phyloP scores from a whole-genome alignment of 2,329 filamentous ascomycete genomes.

The Fusarium piperis region DNA sequence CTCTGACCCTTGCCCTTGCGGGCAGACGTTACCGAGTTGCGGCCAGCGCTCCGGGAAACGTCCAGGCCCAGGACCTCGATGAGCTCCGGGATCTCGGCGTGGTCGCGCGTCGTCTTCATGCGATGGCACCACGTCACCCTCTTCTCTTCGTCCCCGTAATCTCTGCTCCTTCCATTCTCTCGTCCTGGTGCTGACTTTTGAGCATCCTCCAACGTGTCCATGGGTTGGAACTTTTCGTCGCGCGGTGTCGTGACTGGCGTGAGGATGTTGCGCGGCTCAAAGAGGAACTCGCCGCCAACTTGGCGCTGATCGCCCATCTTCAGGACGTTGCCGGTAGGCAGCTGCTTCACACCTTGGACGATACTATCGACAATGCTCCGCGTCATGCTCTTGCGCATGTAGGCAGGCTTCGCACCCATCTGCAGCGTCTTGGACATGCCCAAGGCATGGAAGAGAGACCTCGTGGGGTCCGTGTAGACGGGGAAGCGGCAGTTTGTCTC shows the following conservation, averaged over 20 bases:
- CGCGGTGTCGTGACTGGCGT: conserved; percentile 58
- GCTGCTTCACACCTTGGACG: conserved; percentile 67
- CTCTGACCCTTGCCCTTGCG: conserved; percentile 65
- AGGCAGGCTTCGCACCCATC: conserved; percentile 69
- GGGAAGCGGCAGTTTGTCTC: conserved; percentile 74
- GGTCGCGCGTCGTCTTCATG: conserved; percentile 82
- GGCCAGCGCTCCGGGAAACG: conserved; percentile 31
- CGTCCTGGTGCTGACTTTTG: background rate
- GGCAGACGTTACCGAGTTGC: conserved; percentile 47
- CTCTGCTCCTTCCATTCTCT: background rate
- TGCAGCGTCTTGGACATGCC: conserved; percentile 74
- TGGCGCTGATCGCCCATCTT: conserved; percentile 74
- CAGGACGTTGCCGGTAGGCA: conserved; percentile 65
- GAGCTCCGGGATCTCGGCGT: conserved; percentile 75
- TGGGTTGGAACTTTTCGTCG: conserved; percentile 43
- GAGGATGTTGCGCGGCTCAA: conserved; percentile 63
- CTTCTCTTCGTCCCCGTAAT: conserved; percentile 59
- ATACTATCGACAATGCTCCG: conserved; percentile 62
- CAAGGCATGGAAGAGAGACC: conserved; percentile 71
- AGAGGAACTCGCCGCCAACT: conserved; percentile 83
- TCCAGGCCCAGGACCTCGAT: conserved; percentile 70
- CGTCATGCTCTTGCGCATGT: conserved; percentile 67
- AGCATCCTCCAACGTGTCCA: conserved; percentile 33
- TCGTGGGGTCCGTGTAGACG: conserved; percentile 80
- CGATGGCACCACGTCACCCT: conserved; percentile 81